Percentiles rank a stretch among this genome's conserved stretches.
These are phyloP conservation scores for Bertia moriformis DNA, from an alignment of 2,329 filamentous ascomycete species.

Conservation along the genomic window DNA sequence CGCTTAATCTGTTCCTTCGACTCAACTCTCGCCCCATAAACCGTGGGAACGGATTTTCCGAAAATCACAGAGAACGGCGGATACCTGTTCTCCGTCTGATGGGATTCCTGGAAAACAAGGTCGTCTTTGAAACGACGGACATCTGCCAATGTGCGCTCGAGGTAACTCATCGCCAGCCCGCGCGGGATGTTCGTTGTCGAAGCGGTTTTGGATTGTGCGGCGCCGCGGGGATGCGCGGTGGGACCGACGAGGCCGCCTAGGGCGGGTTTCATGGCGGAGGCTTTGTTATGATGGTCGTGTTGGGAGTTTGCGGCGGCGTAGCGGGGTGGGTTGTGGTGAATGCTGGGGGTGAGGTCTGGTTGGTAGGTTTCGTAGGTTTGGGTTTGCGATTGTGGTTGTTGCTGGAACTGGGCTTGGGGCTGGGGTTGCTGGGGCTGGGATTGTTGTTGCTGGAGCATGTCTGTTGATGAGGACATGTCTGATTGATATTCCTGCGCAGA, in stretches of 20 bases:
- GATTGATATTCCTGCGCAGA: neutral
- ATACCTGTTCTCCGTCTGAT: constrained; percentile 56
- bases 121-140: constrained; percentile 65
- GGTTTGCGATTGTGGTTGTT: no score
- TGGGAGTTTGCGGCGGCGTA: neutral
- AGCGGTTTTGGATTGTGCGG: constrained; percentile 4
- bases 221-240: constrained; percentile 13
- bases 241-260: constrained; percentile 3
- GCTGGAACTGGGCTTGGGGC: no score
- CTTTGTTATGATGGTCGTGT: constrained; percentile 11
- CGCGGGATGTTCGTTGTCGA: constrained; percentile 30
- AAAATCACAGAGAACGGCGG: constrained; percentile 75
- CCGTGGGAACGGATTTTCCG: constrained; percentile 73
- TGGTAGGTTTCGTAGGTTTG: no score
- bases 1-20: constrained; percentile 61
- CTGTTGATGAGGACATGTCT: neutral
- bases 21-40: constrained; percentile 65
- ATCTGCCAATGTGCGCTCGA: constrained; percentile 58
- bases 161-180: constrained; percentile 46
- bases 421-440: neutral
- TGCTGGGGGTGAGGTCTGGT: no score
- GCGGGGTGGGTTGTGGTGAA: neutral
- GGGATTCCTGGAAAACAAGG: constrained; percentile 43
- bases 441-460: no score
- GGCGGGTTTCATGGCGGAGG: constrained; percentile 3